phyloP scores from a whole-genome alignment of 2,329 filamentous ascomycete genomes.

The Coniochaeta sp. region DNA sequence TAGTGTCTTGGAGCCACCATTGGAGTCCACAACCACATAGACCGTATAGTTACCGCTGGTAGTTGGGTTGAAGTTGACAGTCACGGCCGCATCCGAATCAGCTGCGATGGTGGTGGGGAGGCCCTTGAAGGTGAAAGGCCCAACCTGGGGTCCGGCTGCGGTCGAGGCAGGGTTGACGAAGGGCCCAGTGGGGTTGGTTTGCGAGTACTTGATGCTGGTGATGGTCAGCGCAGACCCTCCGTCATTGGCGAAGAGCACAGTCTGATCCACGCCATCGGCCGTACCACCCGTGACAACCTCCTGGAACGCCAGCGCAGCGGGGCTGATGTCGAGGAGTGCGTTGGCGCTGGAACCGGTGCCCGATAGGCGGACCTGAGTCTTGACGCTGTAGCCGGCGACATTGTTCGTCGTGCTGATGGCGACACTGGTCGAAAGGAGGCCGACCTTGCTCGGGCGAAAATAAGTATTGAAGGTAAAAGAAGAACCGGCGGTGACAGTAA shows the following conservation, averaged over 20 bases:
- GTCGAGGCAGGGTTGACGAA: slow-evolving; percentile 30
- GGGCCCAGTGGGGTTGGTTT: slow-evolving; percentile 34
- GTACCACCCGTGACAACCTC: slow-evolving; percentile 38
- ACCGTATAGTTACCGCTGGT: slow-evolving; percentile 39
- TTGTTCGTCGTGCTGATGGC: slow-evolving; percentile 40
- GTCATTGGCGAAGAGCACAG: slow-evolving; percentile 39
- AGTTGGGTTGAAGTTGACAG: slow-evolving; percentile 39
- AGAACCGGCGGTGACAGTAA: slow-evolving; percentile 25
- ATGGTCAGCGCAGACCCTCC: slow-evolving; percentile 40
- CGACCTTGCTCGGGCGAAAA: slow-evolving; percentile 39
- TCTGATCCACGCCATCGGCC: slow-evolving; percentile 25
- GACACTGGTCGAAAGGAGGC: slow-evolving; percentile 39
- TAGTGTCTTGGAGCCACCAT: slow-evolving; percentile 41
- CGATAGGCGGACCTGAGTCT: slow-evolving; percentile 36
- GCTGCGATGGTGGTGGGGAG: slow-evolving; percentile 37
- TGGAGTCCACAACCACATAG: slow-evolving; percentile 39
- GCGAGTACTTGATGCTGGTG: slow-evolving; percentile 34
- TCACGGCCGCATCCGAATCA: slow-evolving; percentile 30
- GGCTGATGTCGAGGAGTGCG: slow-evolving; percentile 39
- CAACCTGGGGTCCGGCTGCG: slow-evolving; percentile 27
- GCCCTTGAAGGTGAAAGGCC: slow-evolving; percentile 39
- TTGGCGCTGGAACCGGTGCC: slow-evolving; percentile 40
- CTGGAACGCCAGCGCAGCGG: slow-evolving; percentile 40
- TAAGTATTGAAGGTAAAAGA: slow-evolving; percentile 34
- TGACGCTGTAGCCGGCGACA: slow-evolving; percentile 36